Evolutionary conservation across 192 early-diverging fungal species (phyloP).

Genomic region (Gaertneriomyces semiglobifer): DNA sequence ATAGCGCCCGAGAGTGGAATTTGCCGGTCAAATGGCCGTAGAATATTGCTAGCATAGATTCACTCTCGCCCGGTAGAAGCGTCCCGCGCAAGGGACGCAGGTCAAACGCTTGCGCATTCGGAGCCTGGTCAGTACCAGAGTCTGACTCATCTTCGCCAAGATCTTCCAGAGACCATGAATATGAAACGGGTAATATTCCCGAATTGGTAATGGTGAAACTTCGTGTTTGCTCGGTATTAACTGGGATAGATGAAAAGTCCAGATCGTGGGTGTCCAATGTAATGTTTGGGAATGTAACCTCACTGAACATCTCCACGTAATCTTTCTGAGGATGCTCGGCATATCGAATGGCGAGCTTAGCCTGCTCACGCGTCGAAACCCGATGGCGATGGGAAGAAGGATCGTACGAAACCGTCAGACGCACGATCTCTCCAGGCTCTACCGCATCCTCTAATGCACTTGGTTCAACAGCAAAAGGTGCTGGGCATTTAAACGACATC

Average conservation of each 20-base stretch:
- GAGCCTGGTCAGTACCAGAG: slow-evolving; percentile 2
- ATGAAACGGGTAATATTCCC: slow-evolving; percentile 47
- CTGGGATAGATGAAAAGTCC: slow-evolving; percentile 50
- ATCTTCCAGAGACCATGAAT: slow-evolving; percentile 46
- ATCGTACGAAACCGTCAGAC: slow-evolving; percentile 39
- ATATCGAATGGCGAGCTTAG: slow-evolving; percentile 50
- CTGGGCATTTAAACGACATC: slow-evolving; percentile 45
- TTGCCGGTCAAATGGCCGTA: slow-evolving; percentile 37
- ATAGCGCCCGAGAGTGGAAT: slow-evolving; percentile 38
- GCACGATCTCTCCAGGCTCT: slow-evolving; percentile 32
- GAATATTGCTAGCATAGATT: slow-evolving; percentile 49
- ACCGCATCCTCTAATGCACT: slow-evolving; percentile 25
- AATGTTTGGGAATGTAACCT: slow-evolving; percentile 55
- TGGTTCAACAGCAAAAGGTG: slow-evolving; percentile 37
- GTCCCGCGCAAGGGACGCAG: slow-evolving; percentile 47
- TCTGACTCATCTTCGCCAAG: slow-evolving; percentile 16
- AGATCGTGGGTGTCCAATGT: slow-evolving; percentile 31
- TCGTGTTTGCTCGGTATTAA: slow-evolving; percentile 42
- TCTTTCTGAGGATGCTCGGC: slow-evolving; percentile 57
- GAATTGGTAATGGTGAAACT: slow-evolving; percentile 45
- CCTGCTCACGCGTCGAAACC: slow-evolving; percentile 44
- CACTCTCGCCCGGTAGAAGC: slow-evolving; percentile 42
- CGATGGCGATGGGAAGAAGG: slow-evolving; percentile 45
- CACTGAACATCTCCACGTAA: slow-evolving; percentile 46
- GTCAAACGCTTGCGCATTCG: slow-evolving; percentile 49